A percentile compares a stretch with the other conserved stretches of the same genome.
Evolutionary conservation across 306 rosid genomes (phyloP).

Genomic region (Senna tora): DNA sequence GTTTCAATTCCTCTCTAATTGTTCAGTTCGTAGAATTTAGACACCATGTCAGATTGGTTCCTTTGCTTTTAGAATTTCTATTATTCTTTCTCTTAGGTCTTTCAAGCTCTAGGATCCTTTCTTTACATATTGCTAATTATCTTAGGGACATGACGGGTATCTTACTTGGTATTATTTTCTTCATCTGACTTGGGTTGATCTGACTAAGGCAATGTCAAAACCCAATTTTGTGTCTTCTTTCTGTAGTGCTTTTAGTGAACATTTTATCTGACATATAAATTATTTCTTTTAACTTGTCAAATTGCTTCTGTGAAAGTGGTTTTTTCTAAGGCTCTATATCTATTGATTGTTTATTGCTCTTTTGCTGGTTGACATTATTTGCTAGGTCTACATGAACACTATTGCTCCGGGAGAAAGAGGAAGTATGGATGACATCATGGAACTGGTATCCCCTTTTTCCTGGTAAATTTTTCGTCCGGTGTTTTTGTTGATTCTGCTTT

Average conservation of each 20-base stretch:
- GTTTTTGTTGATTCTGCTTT: slow-evolving; percentile 31
- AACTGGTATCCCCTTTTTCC: slow-evolving; percentile 83
- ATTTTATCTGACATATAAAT: not conserved
- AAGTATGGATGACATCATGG: slow-evolving; percentile 53
- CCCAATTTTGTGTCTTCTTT: not conserved
- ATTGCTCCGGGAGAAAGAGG: slow-evolving; percentile 53
- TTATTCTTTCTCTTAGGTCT: not conserved
- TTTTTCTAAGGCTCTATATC: slow-evolving; percentile 11
- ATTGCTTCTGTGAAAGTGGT: not conserved
- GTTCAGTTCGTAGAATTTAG: not conserved
- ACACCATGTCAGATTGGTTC: not conserved
- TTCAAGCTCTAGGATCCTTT: not conserved
- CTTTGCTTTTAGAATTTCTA: not conserved
- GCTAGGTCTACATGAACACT: slow-evolving; percentile 66
- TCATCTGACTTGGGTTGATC: not conserved
- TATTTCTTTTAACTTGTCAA: not conserved
- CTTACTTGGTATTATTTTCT: not conserved
- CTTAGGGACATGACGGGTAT: not conserved
- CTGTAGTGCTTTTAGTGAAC: not conserved
- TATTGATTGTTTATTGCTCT: slow-evolving; percentile 32
- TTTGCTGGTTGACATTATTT: slow-evolving; percentile 41
- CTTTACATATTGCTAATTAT: not conserved
- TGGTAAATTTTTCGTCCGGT: slow-evolving; percentile 51
- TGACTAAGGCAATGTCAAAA: not conserved
- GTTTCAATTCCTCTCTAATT: not conserved